A percentile compares a stretch with the other conserved stretches of the same genome.
Evolutionary conservation across 2,329 filamentous ascomycete species (phyloP).

Genomic region (Botrytis fabae): DNA sequence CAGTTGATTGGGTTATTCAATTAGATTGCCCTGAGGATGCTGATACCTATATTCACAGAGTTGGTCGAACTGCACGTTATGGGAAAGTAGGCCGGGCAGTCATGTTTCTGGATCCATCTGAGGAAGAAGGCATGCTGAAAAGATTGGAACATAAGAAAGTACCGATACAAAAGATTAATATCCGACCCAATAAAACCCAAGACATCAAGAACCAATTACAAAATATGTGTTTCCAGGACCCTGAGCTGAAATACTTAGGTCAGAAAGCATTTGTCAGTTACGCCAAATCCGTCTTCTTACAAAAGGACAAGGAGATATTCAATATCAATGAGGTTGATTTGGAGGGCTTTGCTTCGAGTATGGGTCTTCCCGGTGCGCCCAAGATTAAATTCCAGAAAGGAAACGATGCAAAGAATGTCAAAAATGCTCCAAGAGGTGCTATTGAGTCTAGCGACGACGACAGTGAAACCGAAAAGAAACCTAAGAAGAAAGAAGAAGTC

Average conservation of each 20-base stretch:
- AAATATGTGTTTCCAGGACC: constrained; percentile 93
- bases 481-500: constrained; percentile 70
- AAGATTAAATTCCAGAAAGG: constrained; percentile 93
- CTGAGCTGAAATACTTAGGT: constrained; percentile 88
- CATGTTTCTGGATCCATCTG: constrained; percentile 86
- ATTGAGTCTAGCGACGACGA: constrained; percentile 62
- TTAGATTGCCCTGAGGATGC: constrained; percentile 95
- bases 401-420: constrained; percentile 80
- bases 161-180: constrained; percentile 80
- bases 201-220: constrained; percentile 83
- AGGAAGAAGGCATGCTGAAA: constrained; percentile 88
- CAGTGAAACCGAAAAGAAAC: constrained; percentile 53
- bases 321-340: constrained; percentile 79
- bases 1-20: constrained; percentile 98
- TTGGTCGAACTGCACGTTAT: constrained; percentile 92
- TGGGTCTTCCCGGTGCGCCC: constrained; percentile 88
- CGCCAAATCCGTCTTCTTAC: constrained; percentile 77
- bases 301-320: constrained; percentile 91
- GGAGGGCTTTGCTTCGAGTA: constrained; percentile 79
- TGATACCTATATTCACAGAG: constrained; percentile 96
- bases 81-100: constrained; percentile 85
- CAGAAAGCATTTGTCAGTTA: constrained; percentile 97
- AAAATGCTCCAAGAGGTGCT: constrained; percentile 76
- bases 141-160: constrained; percentile 87
- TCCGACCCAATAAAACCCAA: constrained; percentile 85